Base-by-base conservation (phyloP, 1,284 basidiomycete genomes). In the Mycosarcoma maydis region DNA sequence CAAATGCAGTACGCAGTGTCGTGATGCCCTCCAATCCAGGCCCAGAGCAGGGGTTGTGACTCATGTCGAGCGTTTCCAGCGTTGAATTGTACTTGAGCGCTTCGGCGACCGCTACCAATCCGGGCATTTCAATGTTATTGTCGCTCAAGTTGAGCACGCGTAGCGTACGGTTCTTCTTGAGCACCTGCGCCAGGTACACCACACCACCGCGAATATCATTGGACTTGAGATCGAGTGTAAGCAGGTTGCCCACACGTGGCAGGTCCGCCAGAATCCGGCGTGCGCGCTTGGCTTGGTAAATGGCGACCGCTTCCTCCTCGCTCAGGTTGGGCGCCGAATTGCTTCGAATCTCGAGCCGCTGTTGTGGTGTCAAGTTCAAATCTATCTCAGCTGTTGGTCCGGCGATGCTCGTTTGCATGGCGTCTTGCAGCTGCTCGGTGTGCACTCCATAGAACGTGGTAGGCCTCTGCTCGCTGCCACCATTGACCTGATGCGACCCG, bases 41-140 rank as follows among this genome's bases (percentile, higher is more conserved):
- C 0, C 93, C 92, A 60, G 88, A 91, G 78, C 95, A 98, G 0
- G 94, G 94, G 80, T 98, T 98, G 77, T 89, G 89, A 81, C 90
- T 92, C 47, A 98, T 82, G 81, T 98, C 94, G 3, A 98, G 87
- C 1, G 94, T 98, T 81, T 98, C 95, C 20, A 99, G 85, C 42
- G 89, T 90, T 3, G 91, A 88, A 76, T 98, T 98, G 83, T 95
- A 96, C 89, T 96, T 96, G 81, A 98, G 83, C 13, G 93, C 91
- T 81, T 98, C 95, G 0, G 93, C 93, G 13, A 98, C 85, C 0
- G 87, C 84, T 0, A 90, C 88, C 13, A 98, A 85, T 40, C 92
- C 92, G 8, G 87, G 84, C 2, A 92, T 86, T 58, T 95, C 94
- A 19, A 98, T 88, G 80, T 90, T 92, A 83, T 98, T 98, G 79